Evolutionary conservation across 2,329 filamentous ascomycete genomes (phyloP).

Genomic region (Cyphellophora europaea): DNA sequence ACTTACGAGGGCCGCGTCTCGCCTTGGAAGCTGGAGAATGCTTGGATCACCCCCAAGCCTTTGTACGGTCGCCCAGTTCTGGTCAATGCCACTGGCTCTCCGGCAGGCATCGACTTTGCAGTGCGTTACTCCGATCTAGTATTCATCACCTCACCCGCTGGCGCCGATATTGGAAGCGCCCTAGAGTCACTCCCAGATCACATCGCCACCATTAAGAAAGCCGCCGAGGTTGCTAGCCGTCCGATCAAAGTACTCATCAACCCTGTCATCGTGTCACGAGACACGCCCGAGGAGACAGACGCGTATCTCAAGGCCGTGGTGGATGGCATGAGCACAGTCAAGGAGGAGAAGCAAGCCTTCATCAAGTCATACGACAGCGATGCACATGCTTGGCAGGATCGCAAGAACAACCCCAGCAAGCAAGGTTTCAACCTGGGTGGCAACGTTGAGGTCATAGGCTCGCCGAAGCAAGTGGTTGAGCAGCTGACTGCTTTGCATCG

Average conservation of each 20-base stretch:
- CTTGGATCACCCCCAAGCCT: slow-evolving; percentile 20
- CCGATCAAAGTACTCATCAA: slow-evolving; percentile 17
- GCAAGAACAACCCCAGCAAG: slow-evolving; percentile 13
- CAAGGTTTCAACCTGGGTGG: slow-evolving; percentile 13
- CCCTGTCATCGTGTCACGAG: slow-evolving; percentile 16
- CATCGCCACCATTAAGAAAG: slow-evolving; percentile 16
- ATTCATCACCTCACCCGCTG: slow-evolving; percentile 20
- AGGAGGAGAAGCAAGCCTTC: no score
- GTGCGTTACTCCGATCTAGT: slow-evolving; percentile 15
- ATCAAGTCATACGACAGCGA: slow-evolving; percentile 12
- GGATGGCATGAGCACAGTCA: no score
- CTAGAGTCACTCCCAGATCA: slow-evolving; percentile 18
- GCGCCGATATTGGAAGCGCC: slow-evolving; percentile 16
- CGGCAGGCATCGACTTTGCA: slow-evolving; percentile 18
- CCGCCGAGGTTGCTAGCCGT: slow-evolving; percentile 13
- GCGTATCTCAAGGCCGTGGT: slow-evolving; percentile 14
- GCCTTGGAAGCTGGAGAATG: slow-evolving; percentile 16
- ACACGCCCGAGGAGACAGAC: slow-evolving; percentile 17
- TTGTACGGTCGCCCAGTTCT: slow-evolving; percentile 15
- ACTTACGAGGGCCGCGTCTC: slow-evolving; percentile 15
- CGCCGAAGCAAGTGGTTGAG: slow-evolving; percentile 16
- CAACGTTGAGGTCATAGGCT: slow-evolving; percentile 19
- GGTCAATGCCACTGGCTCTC: slow-evolving; percentile 17
- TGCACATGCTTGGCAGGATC: slow-evolving; percentile 18
- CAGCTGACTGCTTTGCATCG: slow-evolving; percentile 14